Conservation (phyloP, 345 rosid species). For the Murraya koenigii region DNA sequence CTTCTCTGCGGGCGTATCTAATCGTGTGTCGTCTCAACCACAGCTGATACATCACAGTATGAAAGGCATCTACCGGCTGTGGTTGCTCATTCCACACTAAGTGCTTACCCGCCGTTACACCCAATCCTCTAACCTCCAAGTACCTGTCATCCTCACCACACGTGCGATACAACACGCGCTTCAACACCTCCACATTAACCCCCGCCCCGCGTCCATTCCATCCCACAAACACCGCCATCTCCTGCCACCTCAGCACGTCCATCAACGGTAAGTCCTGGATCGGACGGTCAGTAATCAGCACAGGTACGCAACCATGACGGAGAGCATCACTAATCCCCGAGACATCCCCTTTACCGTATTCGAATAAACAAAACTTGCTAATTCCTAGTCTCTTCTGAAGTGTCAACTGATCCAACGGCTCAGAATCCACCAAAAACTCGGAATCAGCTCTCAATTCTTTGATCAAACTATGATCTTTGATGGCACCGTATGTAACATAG, state of each 20-base stretch:
- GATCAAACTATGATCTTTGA: slow-evolving; percentile 23
- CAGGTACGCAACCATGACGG: slow-evolving; percentile 55
- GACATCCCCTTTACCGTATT: slow-evolving; percentile 36
- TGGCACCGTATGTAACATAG: slow-evolving; percentile 31
- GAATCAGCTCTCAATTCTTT: slow-evolving; percentile 26
- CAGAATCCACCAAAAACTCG: slow-evolving; percentile 44
- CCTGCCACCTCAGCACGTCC: slow-evolving; percentile 58
- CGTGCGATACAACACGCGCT: slow-evolving; percentile 30
- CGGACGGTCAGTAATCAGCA: slow-evolving; percentile 55
- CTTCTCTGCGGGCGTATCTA: slow-evolving; percentile 39
- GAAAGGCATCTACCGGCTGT: slow-evolving; percentile 47
- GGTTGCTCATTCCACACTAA: slow-evolving; percentile 48
- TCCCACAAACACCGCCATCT: slow-evolving; percentile 42
- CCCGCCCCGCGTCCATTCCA: background rate
- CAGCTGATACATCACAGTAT: slow-evolving; percentile 58
- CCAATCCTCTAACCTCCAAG: slow-evolving; percentile 32
- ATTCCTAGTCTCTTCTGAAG: slow-evolving; percentile 20
- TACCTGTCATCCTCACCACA: slow-evolving; percentile 11
- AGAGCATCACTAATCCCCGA: slow-evolving; percentile 45
- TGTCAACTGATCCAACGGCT: slow-evolving; percentile 40
- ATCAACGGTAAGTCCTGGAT: slow-evolving; percentile 54
- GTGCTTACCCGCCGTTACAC: slow-evolving; percentile 36
- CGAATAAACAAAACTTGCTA: slow-evolving; percentile 53
- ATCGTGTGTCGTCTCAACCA: slow-evolving; percentile 63
- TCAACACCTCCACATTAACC: slow-evolving; percentile 31